Percentiles rank a stretch among this genome's conserved stretches.
phyloP scores from a whole-genome alignment of 768 basidiomycete genomes.

The Russula sp. region DNA sequence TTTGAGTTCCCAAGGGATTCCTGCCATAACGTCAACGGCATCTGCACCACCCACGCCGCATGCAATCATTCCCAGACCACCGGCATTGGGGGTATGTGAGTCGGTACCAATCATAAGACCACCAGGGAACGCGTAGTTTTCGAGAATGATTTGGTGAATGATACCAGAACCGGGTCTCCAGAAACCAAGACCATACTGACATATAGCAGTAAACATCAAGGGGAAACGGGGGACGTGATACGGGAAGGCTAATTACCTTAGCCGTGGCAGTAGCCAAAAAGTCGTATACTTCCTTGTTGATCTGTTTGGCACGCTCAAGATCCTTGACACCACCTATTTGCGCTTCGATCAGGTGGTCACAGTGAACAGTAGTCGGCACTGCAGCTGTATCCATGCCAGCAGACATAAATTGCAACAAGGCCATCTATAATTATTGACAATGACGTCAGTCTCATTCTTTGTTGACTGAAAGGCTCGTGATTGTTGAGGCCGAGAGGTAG shows the following conservation, averaged over 20 bases:
- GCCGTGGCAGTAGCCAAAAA: constrained; percentile 97
- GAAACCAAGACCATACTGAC: constrained; percentile 94
- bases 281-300: constrained; percentile 99
- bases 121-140: constrained; percentile 99
- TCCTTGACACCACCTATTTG: constrained; percentile 92
- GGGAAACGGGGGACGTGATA: background rate
- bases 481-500: background rate
- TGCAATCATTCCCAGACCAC: constrained; percentile 98
- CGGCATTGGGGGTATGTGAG: constrained; percentile 98
- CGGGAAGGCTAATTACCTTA: constrained; percentile 43
- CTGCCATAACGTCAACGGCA: constrained; percentile 98
- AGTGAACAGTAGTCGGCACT: constrained; percentile 97
- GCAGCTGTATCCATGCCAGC: constrained; percentile 97
- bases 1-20: constrained; percentile 97
- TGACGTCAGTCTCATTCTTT: constrained; percentile 9
- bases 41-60: constrained; percentile 99
- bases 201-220: background rate
- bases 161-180: constrained; percentile 99
- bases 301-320: constrained; percentile 82
- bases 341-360: constrained; percentile 98
- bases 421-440: constrained; percentile 59
- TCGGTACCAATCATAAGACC: constrained; percentile 99
- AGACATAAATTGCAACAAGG: constrained; percentile 99
- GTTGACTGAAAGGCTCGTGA: background rate
- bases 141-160: constrained; percentile 97